Evolutionary conservation across 345 rosid genomes (phyloP).

Genomic region (Leavenworthia alabamica): DNA sequence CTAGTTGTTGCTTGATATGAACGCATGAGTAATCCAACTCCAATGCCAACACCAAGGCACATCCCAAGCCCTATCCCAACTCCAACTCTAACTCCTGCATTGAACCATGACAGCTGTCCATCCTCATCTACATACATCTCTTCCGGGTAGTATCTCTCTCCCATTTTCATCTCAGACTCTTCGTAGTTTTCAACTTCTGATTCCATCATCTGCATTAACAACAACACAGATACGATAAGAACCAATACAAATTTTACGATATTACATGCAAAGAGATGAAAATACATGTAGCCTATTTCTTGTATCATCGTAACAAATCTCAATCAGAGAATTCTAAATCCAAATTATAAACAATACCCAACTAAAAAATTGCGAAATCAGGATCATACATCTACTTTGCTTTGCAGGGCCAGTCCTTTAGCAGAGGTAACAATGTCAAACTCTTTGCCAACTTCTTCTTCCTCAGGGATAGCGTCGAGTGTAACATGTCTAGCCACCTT

Average conservation of each 20-base stretch:
- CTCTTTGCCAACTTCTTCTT: constrained; percentile 62
- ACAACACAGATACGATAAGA: background rate
- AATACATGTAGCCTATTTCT: background rate
- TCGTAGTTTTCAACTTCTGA: constrained; percentile 45
- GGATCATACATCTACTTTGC: constrained; percentile 44
- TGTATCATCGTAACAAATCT: background rate
- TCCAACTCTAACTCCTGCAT: constrained; percentile 92
- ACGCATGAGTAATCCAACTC: constrained; percentile 91
- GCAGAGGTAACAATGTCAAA: constrained; percentile 10
- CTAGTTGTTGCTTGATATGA: constrained; percentile 94
- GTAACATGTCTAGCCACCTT: constrained; percentile 44
- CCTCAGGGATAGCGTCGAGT: constrained; percentile 85
- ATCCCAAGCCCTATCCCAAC: constrained; percentile 93
- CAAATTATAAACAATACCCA: background rate
- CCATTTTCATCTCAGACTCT: constrained; percentile 53
- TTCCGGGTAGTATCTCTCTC: constrained; percentile 40
- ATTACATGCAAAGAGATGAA: background rate
- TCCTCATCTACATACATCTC: constrained; percentile 74
- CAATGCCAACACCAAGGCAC: constrained; percentile 88
- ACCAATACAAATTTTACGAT: background rate
- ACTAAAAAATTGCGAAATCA: no score
- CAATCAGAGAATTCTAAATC: background rate
- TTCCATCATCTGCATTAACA: constrained; percentile 41
- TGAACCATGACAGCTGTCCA: constrained; percentile 88
- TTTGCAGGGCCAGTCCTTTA: constrained; percentile 31